Evolutionary conservation across 2,329 filamentous ascomycete species (phyloP), one percentile per base, ranked within the genome.

Genomic region (Chrysosporium queenslandicum): DNA sequence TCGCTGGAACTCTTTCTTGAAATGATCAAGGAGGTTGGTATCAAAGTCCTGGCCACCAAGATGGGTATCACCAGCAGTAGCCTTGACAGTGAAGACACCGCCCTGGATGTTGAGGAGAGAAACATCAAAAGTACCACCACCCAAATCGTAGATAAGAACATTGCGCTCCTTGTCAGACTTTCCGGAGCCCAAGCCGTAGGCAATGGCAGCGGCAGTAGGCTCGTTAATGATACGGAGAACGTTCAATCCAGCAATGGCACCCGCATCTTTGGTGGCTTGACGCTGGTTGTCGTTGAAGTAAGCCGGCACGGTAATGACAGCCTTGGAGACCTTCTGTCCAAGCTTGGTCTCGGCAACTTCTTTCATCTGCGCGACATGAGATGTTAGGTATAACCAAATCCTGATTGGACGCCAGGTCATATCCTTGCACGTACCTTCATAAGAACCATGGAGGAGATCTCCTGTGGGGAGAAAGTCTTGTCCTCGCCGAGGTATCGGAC

Each of bases 211-310:
- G 63, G 92, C 92, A 59, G 92, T 98, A 57, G 92, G 92, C 80
- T 98, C 92, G 83, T 98, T 98, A 78, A 98, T 97, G 78, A 98
- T 97, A 81, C 92, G 90, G 74, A 98, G 90, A 63, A 98, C 89
- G 77, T 97, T 96, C 59, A 98, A 84, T 64, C 91, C 92, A 67
- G 91, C 78, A 69, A 98, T 98, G 72, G 91, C 86, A 84, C 92
- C 92, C 61, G 92, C 92, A 70, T 97, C 92, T 85, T 97, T 97
- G 77, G 92, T 98, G 61, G 92, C 87, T 77, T 97, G 92, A 77
- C 92, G 86, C 80, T 98, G 92, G 81, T 94, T 95, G 83, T 98
- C 92, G 81, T 97, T 97, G 87, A 98, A 98, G 82, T 98, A 98
- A 70, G 92, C 92, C 54, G 92, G 92, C 55, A 97, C 92, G 58